Conservation (phyloP, 2,329 filamentous ascomycete genomes). For the Sordariomycetes sp. region DNA sequence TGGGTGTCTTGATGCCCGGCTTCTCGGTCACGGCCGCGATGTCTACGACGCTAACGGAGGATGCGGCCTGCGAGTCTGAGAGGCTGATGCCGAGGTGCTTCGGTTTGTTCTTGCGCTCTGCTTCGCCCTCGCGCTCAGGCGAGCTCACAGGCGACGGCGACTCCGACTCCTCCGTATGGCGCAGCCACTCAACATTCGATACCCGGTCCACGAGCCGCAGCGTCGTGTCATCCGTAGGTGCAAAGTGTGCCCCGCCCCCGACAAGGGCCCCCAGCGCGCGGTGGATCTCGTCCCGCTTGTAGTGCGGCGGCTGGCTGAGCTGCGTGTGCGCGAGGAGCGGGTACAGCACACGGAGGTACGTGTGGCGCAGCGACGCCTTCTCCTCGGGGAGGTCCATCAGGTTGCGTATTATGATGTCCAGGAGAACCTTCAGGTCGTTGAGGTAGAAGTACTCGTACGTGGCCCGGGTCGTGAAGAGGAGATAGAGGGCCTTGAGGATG, state of each 20-base stretch:
- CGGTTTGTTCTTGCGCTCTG: slow-evolving; percentile 30
- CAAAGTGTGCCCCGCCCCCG: slow-evolving; percentile 60
- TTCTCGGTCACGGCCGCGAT: slow-evolving; percentile 71
- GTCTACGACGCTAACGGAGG: slow-evolving; percentile 62
- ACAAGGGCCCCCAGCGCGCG: slow-evolving; percentile 62
- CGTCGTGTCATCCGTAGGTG: slow-evolving; percentile 69
- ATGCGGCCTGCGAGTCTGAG: slow-evolving; percentile 49
- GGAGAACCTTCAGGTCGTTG: slow-evolving; percentile 84
- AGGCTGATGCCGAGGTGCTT: slow-evolving; percentile 61
- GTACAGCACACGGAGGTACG: slow-evolving; percentile 85
- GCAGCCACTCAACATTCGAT: slow-evolving; percentile 56
- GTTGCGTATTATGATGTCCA: slow-evolving; percentile 94
- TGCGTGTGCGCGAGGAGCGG: slow-evolving; percentile 87
- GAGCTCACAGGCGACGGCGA: neutral
- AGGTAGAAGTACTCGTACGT: slow-evolving; percentile 99
- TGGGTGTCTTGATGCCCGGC: slow-evolving; percentile 70
- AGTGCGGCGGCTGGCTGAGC: slow-evolving; percentile 72
- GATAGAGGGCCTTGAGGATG: slow-evolving; percentile 91
- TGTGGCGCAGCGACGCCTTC: slow-evolving; percentile 65
- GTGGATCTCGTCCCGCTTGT: slow-evolving; percentile 78
- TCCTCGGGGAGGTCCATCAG: slow-evolving; percentile 91
- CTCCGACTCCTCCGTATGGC: slow-evolving; percentile 19
- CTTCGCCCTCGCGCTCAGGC: neutral
- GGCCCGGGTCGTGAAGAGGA: slow-evolving; percentile 81
- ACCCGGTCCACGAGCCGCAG: slow-evolving; percentile 66